Percentiles rank a stretch among this genome's conserved stretches.
phyloP scores from a whole-genome alignment of 2,329 filamentous ascomycete species.

The Penicillium brevicompactum region DNA sequence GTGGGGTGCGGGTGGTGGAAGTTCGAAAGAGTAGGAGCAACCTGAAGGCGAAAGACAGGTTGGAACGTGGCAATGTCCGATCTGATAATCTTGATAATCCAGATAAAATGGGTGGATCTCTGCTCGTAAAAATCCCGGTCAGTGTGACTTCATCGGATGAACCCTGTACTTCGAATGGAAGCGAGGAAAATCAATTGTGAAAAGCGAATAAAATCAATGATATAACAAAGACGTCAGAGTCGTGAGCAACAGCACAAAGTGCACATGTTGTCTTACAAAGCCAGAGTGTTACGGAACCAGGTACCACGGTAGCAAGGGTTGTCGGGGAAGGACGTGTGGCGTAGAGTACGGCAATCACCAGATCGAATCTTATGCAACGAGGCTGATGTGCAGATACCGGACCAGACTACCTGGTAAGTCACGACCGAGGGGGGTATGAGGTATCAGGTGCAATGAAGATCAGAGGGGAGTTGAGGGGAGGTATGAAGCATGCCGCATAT shows the following conservation, averaged over 20 bases:
- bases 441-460: background rate
- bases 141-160: background rate
- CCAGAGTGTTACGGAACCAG: slow-evolving; percentile 11
- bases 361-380: slow-evolving; percentile 2
- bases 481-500: slow-evolving; percentile 5
- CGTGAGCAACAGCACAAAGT: slow-evolving; percentile 1
- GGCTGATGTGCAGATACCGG: slow-evolving; percentile 10
- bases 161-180: background rate
- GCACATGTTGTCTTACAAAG: slow-evolving; percentile 9
- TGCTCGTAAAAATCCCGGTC: slow-evolving; percentile 7
- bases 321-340: background rate
- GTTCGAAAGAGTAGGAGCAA: background rate
- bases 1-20: background rate
- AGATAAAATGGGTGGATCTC: slow-evolving; percentile 1
- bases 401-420: background rate
- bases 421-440: background rate
- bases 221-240: slow-evolving; percentile 7
- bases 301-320: background rate
- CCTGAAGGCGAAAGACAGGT: slow-evolving; percentile 9
- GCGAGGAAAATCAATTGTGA: slow-evolving; percentile 1
- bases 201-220: slow-evolving; percentile 2
- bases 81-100: slow-evolving; percentile 4
- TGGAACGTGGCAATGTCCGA: slow-evolving; percentile 7
- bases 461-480: background rate
- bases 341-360: slow-evolving; percentile 3